Evolutionary conservation across 2,329 filamentous ascomycete species (phyloP), one percentile per base, ranked within the genome.

Genomic region (Hypoxylon sp.): DNA sequence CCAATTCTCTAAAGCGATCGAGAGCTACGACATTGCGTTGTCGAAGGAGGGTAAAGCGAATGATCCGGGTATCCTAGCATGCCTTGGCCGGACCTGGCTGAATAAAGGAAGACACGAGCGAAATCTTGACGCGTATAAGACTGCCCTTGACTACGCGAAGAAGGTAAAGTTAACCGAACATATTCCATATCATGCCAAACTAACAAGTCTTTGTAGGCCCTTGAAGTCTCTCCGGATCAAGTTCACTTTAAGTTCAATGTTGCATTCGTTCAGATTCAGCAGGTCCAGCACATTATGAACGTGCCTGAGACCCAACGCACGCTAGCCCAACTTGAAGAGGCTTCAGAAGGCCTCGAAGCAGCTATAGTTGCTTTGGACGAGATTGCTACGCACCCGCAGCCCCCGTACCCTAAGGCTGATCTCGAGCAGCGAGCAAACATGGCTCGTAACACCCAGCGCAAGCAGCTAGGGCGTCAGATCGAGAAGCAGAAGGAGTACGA

Each of bases 211-310:
- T 23, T 64, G 66, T 75, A 91, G 87, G 93, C 95, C 25, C 87
- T 97, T 17, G 87, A 89, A 60, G 87, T 92, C 60, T 90, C 92
- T 0, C 92, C 94, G 0, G 92, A 96, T 3, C 93, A 97, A 74
- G 86, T 94, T 30, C 93, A 97, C 80, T 93, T 96, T 79, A 93
- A 96, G 79, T 99, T 99, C 86, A 99, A 99, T 76, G 93, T 99
- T 28, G 96, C 96, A 0, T 99, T 98, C 76, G 93, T 98, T 28
- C 96, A 98, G 77, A 97, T 97, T 69, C 94, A 98, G 79, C 90
- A 98, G 60, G 95, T 95, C 19, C 91, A 91, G 49, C 88, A 92
- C 30, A 89, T 98, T 60, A 91, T 93, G 79, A 85, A 83, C 36
- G 84, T 97, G 59, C 85, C 88, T 4, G 93, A 98, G 77, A 87